Evolutionary conservation across 2,329 filamentous ascomycete species (phyloP), one percentile per base, ranked within the genome.

Genomic region (Grosmannia clavigera): DNA sequence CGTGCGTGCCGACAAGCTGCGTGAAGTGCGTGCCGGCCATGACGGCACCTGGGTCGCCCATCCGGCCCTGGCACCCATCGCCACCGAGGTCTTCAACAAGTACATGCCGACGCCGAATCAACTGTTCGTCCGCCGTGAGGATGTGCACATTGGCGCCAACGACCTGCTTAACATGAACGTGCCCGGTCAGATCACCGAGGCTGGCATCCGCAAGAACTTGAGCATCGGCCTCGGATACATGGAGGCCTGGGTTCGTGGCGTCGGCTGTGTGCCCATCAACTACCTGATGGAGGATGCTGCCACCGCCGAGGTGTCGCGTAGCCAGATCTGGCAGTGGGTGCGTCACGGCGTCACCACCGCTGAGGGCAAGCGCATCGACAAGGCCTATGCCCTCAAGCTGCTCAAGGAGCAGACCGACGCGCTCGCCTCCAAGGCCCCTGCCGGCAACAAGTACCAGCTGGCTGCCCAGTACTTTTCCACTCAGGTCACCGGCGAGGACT

Each of bases 31-130:
- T 66, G 94, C 94, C 58, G 94, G 94, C 61, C 94, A 99, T 75
- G 94, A 99, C 72, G 92, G 77, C 61, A 96, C 92, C 64, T 97
- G 92, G 94, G 92, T 99, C 61, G 94, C 94, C 48, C 94, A 99
- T 77, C 94, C 94, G 10, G 92, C 91, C 1, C 84, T 99, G 58
- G 92, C 94, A 5, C 67, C 80, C 61, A 96, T 97, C 68, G 92
- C 94, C 27, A 84, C 84, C 50, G 92, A 96, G 55, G 81, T 97
- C 68, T 99, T 99, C 83, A 95, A 97, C 82, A 86, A 92, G 78
- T 78, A 97, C 80, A 99, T 99, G 94, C 94, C 94, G 11, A 96
- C 92, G 3, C 92, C 94, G 55, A 99, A 99, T 79, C 94, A 99
- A 76, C 84, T 96, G 69, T 94, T 92, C 73, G 78, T 90, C 64